A percentile compares a stretch with the other conserved stretches of the same genome.
Evolutionary conservation across 352 stramenopile species (phyloP).

Genomic region (Phytophthora sp.): DNA sequence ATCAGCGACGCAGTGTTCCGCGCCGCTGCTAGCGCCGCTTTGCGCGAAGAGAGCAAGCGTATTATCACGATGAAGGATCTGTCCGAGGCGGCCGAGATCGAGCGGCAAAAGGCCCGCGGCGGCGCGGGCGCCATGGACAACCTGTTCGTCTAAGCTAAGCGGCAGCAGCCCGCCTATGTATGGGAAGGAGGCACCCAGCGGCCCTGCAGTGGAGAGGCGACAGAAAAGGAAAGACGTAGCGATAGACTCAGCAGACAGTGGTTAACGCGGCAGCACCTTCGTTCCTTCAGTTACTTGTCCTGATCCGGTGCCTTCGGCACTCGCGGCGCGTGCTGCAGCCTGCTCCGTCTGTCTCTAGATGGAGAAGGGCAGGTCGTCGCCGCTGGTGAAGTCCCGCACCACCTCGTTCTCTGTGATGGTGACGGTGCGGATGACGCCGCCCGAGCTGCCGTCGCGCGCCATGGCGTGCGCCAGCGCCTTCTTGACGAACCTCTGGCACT

Average conservation of each 20-base stretch:
- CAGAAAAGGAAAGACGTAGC: neutral
- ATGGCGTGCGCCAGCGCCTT: slow-evolving; percentile 97
- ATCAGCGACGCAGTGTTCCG: slow-evolving; percentile 89
- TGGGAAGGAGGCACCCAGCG: slow-evolving; percentile 3
- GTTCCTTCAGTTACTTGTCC: slow-evolving; percentile 26
- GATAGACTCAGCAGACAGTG: slow-evolving; percentile 23
- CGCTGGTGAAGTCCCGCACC: slow-evolving; percentile 92
- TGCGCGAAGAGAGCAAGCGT: slow-evolving; percentile 63
- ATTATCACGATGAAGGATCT: slow-evolving; percentile 87
- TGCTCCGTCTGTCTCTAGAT: slow-evolving; percentile 49
- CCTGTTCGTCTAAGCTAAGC: slow-evolving; percentile 73
- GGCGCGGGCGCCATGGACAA: slow-evolving; percentile 74
- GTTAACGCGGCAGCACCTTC: slow-evolving; percentile 29
- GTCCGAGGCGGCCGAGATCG: slow-evolving; percentile 69
- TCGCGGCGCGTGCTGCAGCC: too few relatives aligned
- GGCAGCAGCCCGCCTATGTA: slow-evolving; percentile 18
- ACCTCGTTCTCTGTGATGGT: slow-evolving; percentile 93
- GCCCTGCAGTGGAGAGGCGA: slow-evolving; percentile 3
- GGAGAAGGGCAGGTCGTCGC: slow-evolving; percentile 91
- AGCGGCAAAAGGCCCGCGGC: slow-evolving; percentile 74
- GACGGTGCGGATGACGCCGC: slow-evolving; percentile 97
- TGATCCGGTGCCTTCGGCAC: neutral
- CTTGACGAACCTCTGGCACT: slow-evolving; percentile 95
- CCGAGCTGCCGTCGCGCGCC: slow-evolving; percentile 98
- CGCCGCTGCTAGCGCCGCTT: slow-evolving; percentile 69